Evolutionary conservation across 2,329 filamentous ascomycete species (phyloP), one percentile per base, ranked within the genome.

Genomic region (Trichoderma simmonsii): DNA sequence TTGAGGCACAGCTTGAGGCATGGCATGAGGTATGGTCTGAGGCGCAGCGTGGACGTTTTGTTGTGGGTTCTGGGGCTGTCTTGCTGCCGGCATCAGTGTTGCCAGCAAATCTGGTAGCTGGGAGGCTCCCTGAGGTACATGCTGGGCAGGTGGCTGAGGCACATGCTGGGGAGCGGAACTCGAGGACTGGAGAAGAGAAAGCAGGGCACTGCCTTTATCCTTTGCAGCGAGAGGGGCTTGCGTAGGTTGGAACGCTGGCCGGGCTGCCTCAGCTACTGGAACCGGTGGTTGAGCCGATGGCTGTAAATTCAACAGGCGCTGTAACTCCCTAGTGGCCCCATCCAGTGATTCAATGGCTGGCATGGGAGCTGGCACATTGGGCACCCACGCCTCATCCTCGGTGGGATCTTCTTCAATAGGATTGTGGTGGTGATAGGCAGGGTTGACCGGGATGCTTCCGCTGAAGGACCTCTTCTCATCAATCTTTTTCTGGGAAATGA

Each of bases 401-500:
- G 89, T 89, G 66, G 87, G 80, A 48, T 85, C 83, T 73, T 92
- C 89, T 57, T 91, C 87, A 28, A 84, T 80, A 4, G 77, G 74
- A 24, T 75, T 65, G 15, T 85, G 82, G 14, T 85, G 81, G n/a
- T 85, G 81, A 24, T 84, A 83, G 32, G 67, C n/a, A 18, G 83
- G 79, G 21, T 83, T 79, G 6, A 84, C 76, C 36, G 86, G 83
- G 15, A 81, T 80, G 36, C 79, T 80, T 18, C 48, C 67, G 48
- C 79, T 83, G 32, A 82, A 76, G 21, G 81, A 79, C 74, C 83
- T 84, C 76, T 85, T 84, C 9, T 85, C 84, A 76, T 93, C 92
- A n/a, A 87, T 86, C 82, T 91, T 94, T 84, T 89, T 92, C 82
- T 97, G 93, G 74, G 92, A 89, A n/a, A 90, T 85, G 61, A 98